Percentiles rank a stretch among this genome's conserved stretches.
Evolutionary conservation across 495 filamentous ascomycete species (phyloP).

Genomic region (Penicillium mononematosum): DNA sequence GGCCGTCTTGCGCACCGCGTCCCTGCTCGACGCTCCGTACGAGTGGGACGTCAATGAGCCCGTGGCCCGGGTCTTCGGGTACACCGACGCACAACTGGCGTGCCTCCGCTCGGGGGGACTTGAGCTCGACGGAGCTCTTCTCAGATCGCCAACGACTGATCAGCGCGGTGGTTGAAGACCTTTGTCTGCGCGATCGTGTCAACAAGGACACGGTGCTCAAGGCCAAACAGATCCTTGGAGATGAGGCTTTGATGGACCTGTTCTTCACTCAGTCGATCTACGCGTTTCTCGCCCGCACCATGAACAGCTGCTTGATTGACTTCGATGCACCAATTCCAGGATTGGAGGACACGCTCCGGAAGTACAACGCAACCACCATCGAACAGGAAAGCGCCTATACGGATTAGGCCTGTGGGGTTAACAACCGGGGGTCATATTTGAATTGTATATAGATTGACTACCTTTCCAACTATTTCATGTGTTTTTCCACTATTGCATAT

Average conservation of each 20-base stretch:
- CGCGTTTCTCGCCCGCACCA: constrained; percentile 2
- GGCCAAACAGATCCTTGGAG: constrained; percentile 1
- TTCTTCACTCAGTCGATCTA: constrained; percentile 4
- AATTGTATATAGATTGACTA: too few relatives aligned
- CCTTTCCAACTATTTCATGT: too few relatives aligned
- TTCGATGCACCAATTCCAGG: constrained; percentile 1
- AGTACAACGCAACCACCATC: constrained; percentile 2
- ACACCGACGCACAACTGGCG: constrained; percentile 1
- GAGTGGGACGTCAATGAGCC: constrained; percentile 10
- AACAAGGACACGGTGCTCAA: background rate
- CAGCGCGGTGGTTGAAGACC: constrained; percentile 1
- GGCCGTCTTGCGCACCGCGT: constrained; percentile 4
- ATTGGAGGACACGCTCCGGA: background rate
- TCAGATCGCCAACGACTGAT: constrained; percentile 4
- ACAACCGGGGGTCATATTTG: background rate
- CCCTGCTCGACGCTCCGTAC: constrained; percentile 2
- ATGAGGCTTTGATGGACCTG: constrained; percentile 3
- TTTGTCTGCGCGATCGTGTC: constrained; percentile 3
- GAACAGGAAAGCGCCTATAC: constrained; percentile 1
- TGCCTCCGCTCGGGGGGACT: constrained; percentile 3
- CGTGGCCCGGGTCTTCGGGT: constrained; percentile 3
- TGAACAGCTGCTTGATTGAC: constrained; percentile 6
- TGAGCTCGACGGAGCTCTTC: constrained; percentile 5
- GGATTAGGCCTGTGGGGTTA: background rate
- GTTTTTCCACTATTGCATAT: too few relatives aligned